Evolutionary conservation across 371 early-diverging fungal species (phyloP).

Genomic region (Apophysomyces elegans): DNA sequence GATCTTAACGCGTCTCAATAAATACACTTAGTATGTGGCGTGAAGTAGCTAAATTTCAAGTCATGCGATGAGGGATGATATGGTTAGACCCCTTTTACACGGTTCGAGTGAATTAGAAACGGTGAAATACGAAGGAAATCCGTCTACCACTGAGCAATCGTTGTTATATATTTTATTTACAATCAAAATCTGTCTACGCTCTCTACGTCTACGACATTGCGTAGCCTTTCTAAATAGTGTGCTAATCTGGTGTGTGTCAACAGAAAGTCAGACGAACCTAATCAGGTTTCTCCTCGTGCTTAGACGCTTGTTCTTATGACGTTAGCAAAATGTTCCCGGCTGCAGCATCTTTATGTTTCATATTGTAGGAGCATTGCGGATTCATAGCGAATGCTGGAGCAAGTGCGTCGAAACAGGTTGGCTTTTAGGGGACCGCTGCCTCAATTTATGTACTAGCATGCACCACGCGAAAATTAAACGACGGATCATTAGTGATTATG

Average conservation of each 20-base stretch:
- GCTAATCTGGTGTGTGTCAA: not conserved
- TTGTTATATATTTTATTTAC: not conserved
- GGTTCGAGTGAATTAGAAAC: conserved; percentile 5
- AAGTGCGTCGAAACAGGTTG: too few species aligned
- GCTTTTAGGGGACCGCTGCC: too few species aligned
- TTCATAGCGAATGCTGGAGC: too few species aligned
- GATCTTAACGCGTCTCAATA: not conserved
- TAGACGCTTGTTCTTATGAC: conserved; percentile 14
- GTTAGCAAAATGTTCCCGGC: not conserved
- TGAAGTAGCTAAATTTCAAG: not conserved
- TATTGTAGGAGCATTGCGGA: conserved; percentile 24
- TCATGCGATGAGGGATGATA: conserved; percentile 6
- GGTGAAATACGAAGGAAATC: conserved; percentile 12
- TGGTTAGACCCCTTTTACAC: not conserved
- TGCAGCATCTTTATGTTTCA: not conserved
- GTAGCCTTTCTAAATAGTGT: conserved; percentile 9
- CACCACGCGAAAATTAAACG: too few species aligned
- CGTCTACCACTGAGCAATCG: conserved; percentile 15
- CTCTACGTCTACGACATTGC: conserved; percentile 8
- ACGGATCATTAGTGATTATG: too few species aligned
- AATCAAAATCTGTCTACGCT: not conserved
- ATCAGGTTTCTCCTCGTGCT: conserved; percentile 13
- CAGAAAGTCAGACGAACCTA: not conserved
- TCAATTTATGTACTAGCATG: too few species aligned
- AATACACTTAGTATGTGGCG: not conserved